phyloP scores from a whole-genome alignment of 2,329 filamentous ascomycete genomes.

The Aspergillus viridinutans region DNA sequence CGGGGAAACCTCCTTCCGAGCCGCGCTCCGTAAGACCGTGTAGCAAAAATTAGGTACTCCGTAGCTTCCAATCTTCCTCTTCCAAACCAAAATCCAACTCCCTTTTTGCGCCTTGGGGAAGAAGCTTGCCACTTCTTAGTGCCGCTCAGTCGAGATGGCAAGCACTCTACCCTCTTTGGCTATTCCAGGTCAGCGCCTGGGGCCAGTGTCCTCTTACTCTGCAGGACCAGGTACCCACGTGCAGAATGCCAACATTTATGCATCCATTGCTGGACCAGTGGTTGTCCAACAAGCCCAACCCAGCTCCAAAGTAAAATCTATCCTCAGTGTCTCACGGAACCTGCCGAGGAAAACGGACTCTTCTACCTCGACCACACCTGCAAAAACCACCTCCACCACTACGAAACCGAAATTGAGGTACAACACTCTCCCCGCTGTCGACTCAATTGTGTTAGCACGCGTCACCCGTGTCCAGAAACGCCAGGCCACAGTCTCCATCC shows the following conservation, averaged over 20 bases:
- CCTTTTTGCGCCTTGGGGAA: slow-evolving; percentile 1
- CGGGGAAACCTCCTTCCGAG: slow-evolving; percentile 6
- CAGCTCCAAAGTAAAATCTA: slow-evolving; percentile 30
- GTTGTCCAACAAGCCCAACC: slow-evolving; percentile 46
- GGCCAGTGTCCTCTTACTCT: slow-evolving; percentile 60
- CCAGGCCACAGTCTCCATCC: slow-evolving; percentile 80
- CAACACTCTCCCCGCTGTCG: slow-evolving; percentile 76
- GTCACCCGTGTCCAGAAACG: slow-evolving; percentile 81
- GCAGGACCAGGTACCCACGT: slow-evolving; percentile 83
- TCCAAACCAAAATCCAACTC: slow-evolving; percentile 6
- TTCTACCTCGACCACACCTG: background rate
- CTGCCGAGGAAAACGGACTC: slow-evolving; percentile 5
- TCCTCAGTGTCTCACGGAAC: slow-evolving; percentile 36
- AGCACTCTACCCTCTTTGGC: slow-evolving; percentile 49
- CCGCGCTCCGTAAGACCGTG: background rate
- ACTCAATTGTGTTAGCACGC: slow-evolving; percentile 73
- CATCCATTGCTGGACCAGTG: slow-evolving; percentile 76
- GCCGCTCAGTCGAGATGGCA: slow-evolving; percentile 20
- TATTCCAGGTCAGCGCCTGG: slow-evolving; percentile 78
- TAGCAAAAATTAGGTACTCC: background rate
- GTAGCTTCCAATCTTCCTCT: background rate
- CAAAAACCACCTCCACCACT: slow-evolving; percentile 3
- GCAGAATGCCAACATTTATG: slow-evolving; percentile 67
- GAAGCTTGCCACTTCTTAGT: background rate
- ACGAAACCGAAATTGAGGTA: slow-evolving; percentile 46